Conservation (phyloP, 768 basidiomycete genomes). For the Leccinum incarnatum region DNA sequence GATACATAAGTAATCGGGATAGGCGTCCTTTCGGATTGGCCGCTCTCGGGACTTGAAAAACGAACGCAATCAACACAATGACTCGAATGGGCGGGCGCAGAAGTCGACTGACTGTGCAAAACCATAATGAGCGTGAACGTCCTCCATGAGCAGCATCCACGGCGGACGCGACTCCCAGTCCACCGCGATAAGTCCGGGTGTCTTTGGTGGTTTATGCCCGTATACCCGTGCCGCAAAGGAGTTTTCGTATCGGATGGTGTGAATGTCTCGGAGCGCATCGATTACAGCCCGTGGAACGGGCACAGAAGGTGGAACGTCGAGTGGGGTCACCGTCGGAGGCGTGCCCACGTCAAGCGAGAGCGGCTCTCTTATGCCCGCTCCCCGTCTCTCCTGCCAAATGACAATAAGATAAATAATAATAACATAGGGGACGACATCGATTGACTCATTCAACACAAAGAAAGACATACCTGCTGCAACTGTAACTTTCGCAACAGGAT, state of each 20-base stretch:
- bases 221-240: slow-evolving; percentile 68
- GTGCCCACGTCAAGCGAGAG: neutral
- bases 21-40: slow-evolving; percentile 37
- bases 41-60: slow-evolving; percentile 51
- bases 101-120: slow-evolving; percentile 50
- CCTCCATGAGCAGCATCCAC: slow-evolving; percentile 75
- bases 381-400: slow-evolving; percentile 21
- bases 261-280: slow-evolving; percentile 52
- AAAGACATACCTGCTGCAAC: slow-evolving; percentile 33
- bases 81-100: neutral
- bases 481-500: slow-evolving; percentile 46
- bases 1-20: slow-evolving; percentile 64
- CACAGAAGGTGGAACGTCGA: slow-evolving; percentile 29
- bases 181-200: slow-evolving; percentile 45
- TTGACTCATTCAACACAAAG: neutral
- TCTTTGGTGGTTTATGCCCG: slow-evolving; percentile 34
- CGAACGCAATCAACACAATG: neutral
- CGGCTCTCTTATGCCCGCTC: slow-evolving; percentile 9
- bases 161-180: slow-evolving; percentile 73
- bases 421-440: too few species aligned
- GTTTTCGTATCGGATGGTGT: slow-evolving; percentile 59
- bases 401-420: neutral
- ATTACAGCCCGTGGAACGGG: slow-evolving; percentile 36
- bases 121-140: slow-evolving; percentile 63
- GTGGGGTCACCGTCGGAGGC: slow-evolving; percentile 18